These are phyloP conservation scores for Pestalotiopsis sp. DNA, from an alignment of 2,329 filamentous ascomycete genomes.

Conservation along the genomic window DNA sequence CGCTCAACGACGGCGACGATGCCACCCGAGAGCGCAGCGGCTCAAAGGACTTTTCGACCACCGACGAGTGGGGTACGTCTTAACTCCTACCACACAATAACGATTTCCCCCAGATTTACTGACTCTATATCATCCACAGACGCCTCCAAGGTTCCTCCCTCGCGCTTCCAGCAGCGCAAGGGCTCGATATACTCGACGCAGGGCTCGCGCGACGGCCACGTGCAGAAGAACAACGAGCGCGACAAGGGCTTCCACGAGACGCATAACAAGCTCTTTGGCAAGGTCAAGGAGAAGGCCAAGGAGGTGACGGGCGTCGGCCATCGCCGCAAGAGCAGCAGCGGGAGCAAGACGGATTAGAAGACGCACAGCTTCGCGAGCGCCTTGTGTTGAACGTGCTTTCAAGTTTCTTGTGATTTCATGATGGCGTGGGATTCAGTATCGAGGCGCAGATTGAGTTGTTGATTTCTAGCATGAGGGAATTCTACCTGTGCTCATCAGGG, in stretches of 20 bases:
- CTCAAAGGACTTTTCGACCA: conserved; percentile 30
- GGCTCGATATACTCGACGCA: conserved; percentile 69
- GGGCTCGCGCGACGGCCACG: conserved; percentile 62
- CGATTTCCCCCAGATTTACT: not conserved
- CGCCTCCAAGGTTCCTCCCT: conserved; percentile 66
- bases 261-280: conserved; percentile 47
- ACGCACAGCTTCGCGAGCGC: not conserved
- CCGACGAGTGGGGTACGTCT: conserved; percentile 50
- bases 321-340: conserved; percentile 15
- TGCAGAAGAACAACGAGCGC: conserved; percentile 54
- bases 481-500: too few species aligned
- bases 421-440: not conserved
- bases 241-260: conserved; percentile 62
- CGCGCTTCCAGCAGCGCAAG: conserved; percentile 68
- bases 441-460: too few species aligned
- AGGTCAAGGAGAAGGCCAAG: conserved; percentile 39
- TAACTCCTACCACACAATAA: not conserved
- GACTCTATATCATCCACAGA: conserved; percentile 38
- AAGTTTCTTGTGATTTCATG: not conserved
- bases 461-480: too few species aligned
- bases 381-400: not conserved
- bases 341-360: not conserved
- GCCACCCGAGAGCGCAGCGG: conserved; percentile 31
- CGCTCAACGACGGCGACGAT: not conserved
- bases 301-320: conserved; percentile 1